Evolutionary conservation across 2,329 filamentous ascomycete species (phyloP).

Genomic region (Trichoderma atroviride): DNA sequence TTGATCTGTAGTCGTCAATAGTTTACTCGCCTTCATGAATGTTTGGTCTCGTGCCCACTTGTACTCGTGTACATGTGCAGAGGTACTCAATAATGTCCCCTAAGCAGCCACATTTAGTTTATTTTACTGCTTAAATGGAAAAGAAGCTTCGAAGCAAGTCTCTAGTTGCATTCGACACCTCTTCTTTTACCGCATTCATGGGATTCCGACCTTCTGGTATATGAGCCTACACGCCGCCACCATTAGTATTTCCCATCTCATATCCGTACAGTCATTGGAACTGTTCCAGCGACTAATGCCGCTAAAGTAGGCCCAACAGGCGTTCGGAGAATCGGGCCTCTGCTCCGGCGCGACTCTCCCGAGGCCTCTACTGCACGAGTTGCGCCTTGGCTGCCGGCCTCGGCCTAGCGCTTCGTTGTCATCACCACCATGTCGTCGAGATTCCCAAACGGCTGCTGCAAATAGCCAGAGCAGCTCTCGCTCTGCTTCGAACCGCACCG

Average conservation of each 20-base stretch:
- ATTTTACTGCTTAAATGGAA: background rate
- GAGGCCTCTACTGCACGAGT: conserved; percentile 9
- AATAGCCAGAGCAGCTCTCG: background rate
- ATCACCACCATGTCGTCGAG: background rate
- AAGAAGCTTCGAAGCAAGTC: background rate
- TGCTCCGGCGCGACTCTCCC: conserved; percentile 7
- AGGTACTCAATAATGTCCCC: background rate
- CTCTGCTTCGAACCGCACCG: background rate
- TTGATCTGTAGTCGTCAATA: background rate
- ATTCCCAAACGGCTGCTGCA: conserved; percentile 3
- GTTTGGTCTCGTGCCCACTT: background rate
- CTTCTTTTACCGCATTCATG: background rate
- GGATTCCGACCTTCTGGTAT: background rate
- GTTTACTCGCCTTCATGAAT: background rate
- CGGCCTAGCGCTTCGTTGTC: conserved; percentile 34
- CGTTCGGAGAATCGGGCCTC: conserved; percentile 15
- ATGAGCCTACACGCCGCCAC: background rate
- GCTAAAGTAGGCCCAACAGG: background rate
- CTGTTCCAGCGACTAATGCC: background rate
- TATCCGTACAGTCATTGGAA: too few species aligned
- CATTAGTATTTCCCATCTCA: too few species aligned
- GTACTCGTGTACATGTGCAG: background rate
- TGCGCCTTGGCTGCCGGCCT: conserved; percentile 40
- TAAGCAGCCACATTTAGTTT: background rate
- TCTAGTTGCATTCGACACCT: background rate